A percentile compares a stretch with the other conserved stretches of the same genome.
phyloP scores from a whole-genome alignment of 208 protist genomes.

The Trypanosoma congolense region DNA sequence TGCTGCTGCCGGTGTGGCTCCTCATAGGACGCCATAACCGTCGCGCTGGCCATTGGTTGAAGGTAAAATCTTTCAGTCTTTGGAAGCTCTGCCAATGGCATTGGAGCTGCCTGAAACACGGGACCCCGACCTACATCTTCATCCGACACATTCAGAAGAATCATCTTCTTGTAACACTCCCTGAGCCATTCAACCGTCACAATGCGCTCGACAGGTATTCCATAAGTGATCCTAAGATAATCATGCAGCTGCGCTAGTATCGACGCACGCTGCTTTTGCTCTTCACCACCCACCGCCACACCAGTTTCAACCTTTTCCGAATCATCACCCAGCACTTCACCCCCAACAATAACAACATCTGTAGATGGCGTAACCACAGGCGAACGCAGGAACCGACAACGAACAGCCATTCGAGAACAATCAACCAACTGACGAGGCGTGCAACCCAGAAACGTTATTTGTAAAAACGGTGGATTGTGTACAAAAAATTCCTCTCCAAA shows the following conservation, averaged over 20 bases:
- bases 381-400: conserved; percentile 55
- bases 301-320: conserved; percentile 11
- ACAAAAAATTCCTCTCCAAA: conserved; percentile 6
- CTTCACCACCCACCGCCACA: neutral
- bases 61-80: conserved; percentile 9
- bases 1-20: neutral
- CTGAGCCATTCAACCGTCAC: conserved; percentile 19
- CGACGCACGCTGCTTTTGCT: neutral
- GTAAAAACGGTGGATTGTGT: conserved; percentile 38
- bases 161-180: conserved; percentile 15
- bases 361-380: conserved; percentile 44
- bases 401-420: conserved; percentile 24
- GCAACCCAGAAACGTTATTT: conserved; percentile 51
- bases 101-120: neutral
- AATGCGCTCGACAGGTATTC: conserved; percentile 18
- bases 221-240: conserved; percentile 3
- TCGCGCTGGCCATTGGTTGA: neutral
- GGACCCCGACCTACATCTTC: neutral
- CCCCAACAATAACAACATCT: conserved; percentile 74
- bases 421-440: conserved; percentile 30
- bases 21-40: conserved; percentile 1
- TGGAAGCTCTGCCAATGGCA: conserved; percentile 15
- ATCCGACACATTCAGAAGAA: neutral
- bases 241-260: conserved; percentile 13
- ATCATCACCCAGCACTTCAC: conserved; percentile 22